Percentiles rank a stretch among this genome's conserved stretches.
These are phyloP conservation scores for Alternaria arborescens DNA, from an alignment of 2,329 filamentous ascomycete genomes.

Conservation along the genomic window DNA sequence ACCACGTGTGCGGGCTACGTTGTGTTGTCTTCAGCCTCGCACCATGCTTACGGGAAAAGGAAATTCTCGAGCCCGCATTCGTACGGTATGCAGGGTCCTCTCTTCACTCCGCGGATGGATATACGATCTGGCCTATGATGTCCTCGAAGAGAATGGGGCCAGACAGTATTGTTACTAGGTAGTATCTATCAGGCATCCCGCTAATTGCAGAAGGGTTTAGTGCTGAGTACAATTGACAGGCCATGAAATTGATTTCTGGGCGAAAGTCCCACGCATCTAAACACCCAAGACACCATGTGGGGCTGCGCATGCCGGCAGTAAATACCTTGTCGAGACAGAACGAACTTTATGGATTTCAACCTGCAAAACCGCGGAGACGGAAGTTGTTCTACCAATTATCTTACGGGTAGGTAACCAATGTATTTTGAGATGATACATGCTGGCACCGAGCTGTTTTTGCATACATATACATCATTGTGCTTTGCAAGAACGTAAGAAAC, in stretches of 20 bases:
- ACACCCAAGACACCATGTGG: neutral
- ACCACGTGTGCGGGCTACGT: neutral
- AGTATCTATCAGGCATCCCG: neutral
- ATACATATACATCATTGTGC: neutral
- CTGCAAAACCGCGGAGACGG: neutral
- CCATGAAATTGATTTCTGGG: neutral
- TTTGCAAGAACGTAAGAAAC: neutral
- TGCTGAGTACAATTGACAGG: neutral
- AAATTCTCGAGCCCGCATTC: neutral
- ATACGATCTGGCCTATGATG: neutral
- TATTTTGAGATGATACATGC: neutral
- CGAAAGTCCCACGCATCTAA: neutral
- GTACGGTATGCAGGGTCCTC: neutral
- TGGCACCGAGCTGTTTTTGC: neutral
- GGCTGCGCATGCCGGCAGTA: neutral
- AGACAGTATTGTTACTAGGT: neutral
- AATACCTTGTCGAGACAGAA: neutral
- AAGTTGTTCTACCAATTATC: neutral
- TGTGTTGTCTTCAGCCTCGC: neutral
- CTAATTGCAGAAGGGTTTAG: neutral
- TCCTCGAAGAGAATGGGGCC: neutral
- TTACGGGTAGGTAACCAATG: neutral
- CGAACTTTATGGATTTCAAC: neutral
- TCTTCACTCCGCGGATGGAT: neutral
- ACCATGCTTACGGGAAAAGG: neutral